Conservation (phyloP, 768 basidiomycete species). For the Suillus americanus region DNA sequence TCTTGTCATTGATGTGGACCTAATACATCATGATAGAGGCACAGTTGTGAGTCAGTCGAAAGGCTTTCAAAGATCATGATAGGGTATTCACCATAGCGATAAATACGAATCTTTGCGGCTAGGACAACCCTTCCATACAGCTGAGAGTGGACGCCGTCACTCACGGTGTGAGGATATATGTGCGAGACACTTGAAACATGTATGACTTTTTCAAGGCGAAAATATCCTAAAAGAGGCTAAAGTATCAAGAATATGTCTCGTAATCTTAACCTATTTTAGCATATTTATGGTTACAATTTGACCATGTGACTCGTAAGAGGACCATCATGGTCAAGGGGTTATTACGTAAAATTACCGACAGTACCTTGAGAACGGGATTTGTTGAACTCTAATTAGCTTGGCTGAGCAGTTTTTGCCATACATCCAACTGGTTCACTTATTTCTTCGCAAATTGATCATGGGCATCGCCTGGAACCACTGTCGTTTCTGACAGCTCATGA, state of each 20-base stretch:
- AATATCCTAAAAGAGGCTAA: too few relatives aligned
- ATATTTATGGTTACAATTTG: too few relatives aligned
- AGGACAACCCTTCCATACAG: background rate
- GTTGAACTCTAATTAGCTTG: too few relatives aligned
- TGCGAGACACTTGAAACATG: too few relatives aligned
- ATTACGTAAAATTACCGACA: background rate
- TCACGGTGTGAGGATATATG: background rate
- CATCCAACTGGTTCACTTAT: background rate
- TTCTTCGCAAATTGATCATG: background rate
- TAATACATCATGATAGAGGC: slow-evolving; percentile 15
- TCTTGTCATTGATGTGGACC: slow-evolving; percentile 77
- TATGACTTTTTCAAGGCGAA: too few relatives aligned
- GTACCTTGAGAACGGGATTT: background rate
- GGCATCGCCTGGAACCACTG: background rate
- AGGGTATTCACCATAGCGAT: slow-evolving; percentile 20
- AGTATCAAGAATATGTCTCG: too few relatives aligned
- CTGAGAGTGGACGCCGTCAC: background rate
- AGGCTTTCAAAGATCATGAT: background rate
- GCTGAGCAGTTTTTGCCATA: background rate
- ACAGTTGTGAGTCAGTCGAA: background rate
- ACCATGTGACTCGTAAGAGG: background rate
- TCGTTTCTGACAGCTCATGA: background rate
- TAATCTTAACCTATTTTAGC: too few relatives aligned
- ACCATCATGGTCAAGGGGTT: background rate
- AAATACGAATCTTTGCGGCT: background rate